Evolutionary conservation across 2,329 filamentous ascomycete species (phyloP).

Genomic region (Verticillium nubilum): DNA sequence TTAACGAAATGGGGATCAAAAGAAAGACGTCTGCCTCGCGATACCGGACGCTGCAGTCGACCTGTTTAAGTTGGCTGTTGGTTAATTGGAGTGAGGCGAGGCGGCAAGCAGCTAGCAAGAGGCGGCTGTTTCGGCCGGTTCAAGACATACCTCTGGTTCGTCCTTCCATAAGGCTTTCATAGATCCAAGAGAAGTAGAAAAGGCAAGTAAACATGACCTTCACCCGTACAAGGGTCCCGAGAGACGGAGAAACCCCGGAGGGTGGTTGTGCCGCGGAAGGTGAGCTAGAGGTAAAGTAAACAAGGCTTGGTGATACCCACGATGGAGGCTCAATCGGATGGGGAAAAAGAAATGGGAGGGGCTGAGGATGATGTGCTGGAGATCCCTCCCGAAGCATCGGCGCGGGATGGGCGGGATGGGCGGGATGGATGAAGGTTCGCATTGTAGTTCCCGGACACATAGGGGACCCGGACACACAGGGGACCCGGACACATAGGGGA

Average conservation of each 20-base stretch:
- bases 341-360: neutral
- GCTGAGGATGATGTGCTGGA: neutral
- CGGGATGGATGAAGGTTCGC: neutral
- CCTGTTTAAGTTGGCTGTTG: neutral
- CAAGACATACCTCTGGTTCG: neutral
- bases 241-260: neutral
- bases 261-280: neutral
- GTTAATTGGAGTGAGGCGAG: neutral
- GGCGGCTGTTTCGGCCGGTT: neutral
- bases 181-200: too few relatives aligned
- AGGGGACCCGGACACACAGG: too few relatives aligned
- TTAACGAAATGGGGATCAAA: neutral
- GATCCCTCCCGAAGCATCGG: neutral
- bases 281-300: neutral
- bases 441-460: neutral
- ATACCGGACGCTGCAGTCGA: neutral
- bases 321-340: too few relatives aligned
- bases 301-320: neutral
- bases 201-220: neutral
- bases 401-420: neutral
- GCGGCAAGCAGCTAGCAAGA: neutral
- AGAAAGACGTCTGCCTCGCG: neutral
- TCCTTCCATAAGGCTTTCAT: neutral
- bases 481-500: neutral
- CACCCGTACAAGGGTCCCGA: neutral